Base-by-base conservation (phyloP, 1,284 basidiomycete genomes). In the Moniliophthora roreri region DNA sequence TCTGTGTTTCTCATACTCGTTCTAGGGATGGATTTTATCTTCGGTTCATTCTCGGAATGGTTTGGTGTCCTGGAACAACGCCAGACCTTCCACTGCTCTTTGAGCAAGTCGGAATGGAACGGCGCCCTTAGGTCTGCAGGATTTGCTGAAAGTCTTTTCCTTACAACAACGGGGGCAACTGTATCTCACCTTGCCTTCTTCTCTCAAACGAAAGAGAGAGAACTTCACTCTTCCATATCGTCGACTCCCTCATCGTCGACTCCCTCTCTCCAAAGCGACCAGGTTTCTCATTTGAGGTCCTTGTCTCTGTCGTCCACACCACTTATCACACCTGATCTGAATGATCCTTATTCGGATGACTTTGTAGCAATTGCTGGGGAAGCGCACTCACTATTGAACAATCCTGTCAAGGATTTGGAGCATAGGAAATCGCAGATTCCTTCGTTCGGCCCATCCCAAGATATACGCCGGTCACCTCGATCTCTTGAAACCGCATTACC, bases 1-100 rank as follows among this genome's bases (percentile, higher is more conserved):
- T 4, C 16, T 11, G 6, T 6, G 24, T 4, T 15, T 28, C 26
- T 28, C 13, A 46, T 11, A 11, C 11, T 2, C 4, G 6, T 7
- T 46, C 8, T 46, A 46, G 44, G 44, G 44, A 46, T 32, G 44
- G 44, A 46, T 28, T 46, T 28, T 32, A 32, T 46, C 11, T 46
- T 46, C 18, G 44, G 44, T 28, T 46, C 44, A 24, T 46, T 46
- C 24, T 24, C 26, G 26, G 44, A 46, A 32, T 46, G 44, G 44
- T 46, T 46, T 26, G 44, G 44, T 15, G 44, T 46, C 18, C 16
- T 46, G 11, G 44, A 46, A 26, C 21, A 46, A 13, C 44, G 44
- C 7, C n/a, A 26, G n/a, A 28, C 23, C 13, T 46, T 24, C 4
- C 44, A 46, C 44, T 46, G 44, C 16, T 46, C 44, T 13, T 46